Evolutionary conservation across 352 stramenopile genomes (phyloP).

Genomic region (Pythium apleroticum): DNA sequence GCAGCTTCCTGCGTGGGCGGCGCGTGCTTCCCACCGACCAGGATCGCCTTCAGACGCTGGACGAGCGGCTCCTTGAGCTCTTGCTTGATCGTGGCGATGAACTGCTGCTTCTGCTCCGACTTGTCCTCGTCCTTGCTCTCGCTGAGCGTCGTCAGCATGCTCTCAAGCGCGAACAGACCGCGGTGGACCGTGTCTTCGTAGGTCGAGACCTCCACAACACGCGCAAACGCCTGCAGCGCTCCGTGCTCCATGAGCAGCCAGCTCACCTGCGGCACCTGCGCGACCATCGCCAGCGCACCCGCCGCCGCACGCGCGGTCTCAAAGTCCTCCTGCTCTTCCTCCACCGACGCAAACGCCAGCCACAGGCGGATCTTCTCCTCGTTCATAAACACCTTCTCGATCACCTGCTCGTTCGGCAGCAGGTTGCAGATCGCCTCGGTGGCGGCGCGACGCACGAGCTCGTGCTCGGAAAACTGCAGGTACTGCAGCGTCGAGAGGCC

Average conservation of each 20-base stretch:
- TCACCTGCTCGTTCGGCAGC: slow-evolving; percentile 91
- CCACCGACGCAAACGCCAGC: slow-evolving; percentile 91
- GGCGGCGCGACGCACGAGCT: slow-evolving; percentile 94
- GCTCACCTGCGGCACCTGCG: slow-evolving; percentile 67
- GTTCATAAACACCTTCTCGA: slow-evolving; percentile 92
- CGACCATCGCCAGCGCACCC: slow-evolving; percentile 94
- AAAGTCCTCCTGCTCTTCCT: slow-evolving; percentile 92
- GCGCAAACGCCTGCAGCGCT: slow-evolving; percentile 52
- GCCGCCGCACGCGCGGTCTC: slow-evolving; percentile 90
- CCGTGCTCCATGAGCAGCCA: slow-evolving; percentile 73
- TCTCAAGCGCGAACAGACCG: slow-evolving; percentile 73
- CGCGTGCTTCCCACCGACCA: slow-evolving; percentile 22
- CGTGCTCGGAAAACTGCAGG: slow-evolving; percentile 97
- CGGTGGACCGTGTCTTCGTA: slow-evolving; percentile 75
- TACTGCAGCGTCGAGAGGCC: slow-evolving; percentile 79
- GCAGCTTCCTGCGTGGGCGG: slow-evolving; percentile 44
- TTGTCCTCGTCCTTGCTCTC: slow-evolving; percentile 26
- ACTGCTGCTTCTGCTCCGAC: slow-evolving; percentile 49
- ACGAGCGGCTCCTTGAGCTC: slow-evolving; percentile 32
- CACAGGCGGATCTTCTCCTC: slow-evolving; percentile 93
- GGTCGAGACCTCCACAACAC: slow-evolving; percentile 48
- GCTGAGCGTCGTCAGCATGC: slow-evolving; percentile 54
- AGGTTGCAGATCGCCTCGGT: slow-evolving; percentile 98
- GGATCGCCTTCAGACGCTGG: slow-evolving; percentile 37
- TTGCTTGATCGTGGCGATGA: slow-evolving; percentile 40